phyloP scores from a whole-genome alignment of 1,139 yeast species.

The Taphrina wiesneri region DNA sequence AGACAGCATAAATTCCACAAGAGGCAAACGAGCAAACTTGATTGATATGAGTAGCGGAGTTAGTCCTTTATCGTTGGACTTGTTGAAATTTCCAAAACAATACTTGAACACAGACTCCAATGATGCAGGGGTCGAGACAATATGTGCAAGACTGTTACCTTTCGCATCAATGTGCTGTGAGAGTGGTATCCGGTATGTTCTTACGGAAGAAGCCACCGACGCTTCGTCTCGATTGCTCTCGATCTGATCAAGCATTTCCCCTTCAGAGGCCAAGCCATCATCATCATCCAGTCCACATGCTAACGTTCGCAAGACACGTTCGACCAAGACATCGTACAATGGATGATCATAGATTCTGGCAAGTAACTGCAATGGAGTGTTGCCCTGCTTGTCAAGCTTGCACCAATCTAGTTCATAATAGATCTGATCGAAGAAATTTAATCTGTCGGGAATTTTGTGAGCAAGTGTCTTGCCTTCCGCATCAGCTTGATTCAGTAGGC shows the following conservation, averaged over 20 bases:
- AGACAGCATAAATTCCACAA: slow-evolving; percentile 50
- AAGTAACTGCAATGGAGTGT: slow-evolving; percentile 76
- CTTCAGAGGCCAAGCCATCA: slow-evolving; percentile 41
- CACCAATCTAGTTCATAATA: slow-evolving; percentile 72
- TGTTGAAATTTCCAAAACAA: slow-evolving; percentile 60
- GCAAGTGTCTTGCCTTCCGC: slow-evolving; percentile 61
- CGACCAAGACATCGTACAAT: slow-evolving; percentile 57
- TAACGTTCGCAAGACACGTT: slow-evolving; percentile 51
- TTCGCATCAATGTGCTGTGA: slow-evolving; percentile 65
- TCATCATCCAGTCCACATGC: slow-evolving; percentile 43
- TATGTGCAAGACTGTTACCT: slow-evolving; percentile 77
- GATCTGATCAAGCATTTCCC: background rate
- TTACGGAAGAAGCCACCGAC: slow-evolving; percentile 39
- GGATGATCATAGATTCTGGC: slow-evolving; percentile 81
- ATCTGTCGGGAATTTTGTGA: slow-evolving; percentile 69
- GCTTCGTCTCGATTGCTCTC: slow-evolving; percentile 37
- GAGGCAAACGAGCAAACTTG: slow-evolving; percentile 66
- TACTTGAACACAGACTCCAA: slow-evolving; percentile 15
- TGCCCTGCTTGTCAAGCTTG: slow-evolving; percentile 62
- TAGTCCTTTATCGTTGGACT: slow-evolving; percentile 58
- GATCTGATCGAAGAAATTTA: slow-evolving; percentile 54
- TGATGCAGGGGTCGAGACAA: slow-evolving; percentile 41
- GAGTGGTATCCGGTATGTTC: slow-evolving; percentile 33
- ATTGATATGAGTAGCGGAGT: slow-evolving; percentile 73
- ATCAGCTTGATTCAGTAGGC: slow-evolving; percentile 58